Percentiles rank a stretch among this genome's conserved stretches.
These are phyloP conservation scores for Fragaria vesca DNA, from an alignment of 306 rosid species.

Conservation along the genomic window DNA sequence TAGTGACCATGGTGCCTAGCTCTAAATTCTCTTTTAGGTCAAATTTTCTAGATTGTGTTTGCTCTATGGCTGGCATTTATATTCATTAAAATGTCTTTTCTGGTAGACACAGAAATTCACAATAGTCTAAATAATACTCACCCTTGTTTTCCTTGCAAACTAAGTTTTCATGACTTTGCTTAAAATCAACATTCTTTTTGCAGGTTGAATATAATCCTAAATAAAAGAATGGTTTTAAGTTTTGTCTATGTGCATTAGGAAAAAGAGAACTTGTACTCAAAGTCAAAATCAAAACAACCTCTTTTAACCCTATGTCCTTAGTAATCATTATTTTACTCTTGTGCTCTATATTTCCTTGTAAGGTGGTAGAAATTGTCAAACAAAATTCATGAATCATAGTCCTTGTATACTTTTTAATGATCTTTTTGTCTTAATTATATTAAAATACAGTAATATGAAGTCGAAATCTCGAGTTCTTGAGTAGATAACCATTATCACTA, in stretches of 20 bases:
- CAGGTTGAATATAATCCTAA: neutral
- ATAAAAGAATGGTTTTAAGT: neutral
- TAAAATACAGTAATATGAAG: neutral
- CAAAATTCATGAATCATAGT: slow-evolving; percentile 2
- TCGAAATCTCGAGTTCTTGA: neutral
- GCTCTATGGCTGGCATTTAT: slow-evolving; percentile 33
- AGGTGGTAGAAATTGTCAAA: slow-evolving; percentile 4
- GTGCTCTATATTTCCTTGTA: neutral
- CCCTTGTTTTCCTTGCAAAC: slow-evolving; percentile 12
- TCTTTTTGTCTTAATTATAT: neutral
- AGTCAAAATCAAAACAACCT: slow-evolving; percentile 5
- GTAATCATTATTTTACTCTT: slow-evolving; percentile 12
- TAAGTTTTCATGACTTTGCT: slow-evolving; percentile 24
- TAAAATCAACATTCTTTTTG: slow-evolving; percentile 27
- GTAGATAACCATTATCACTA: neutral
- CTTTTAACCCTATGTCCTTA: neutral
- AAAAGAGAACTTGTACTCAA: neutral
- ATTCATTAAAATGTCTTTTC: slow-evolving; percentile 6
- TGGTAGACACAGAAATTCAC: neutral
- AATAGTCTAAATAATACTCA: neutral
- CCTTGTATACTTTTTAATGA: neutral
- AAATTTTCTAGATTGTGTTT: slow-evolving; percentile 38
- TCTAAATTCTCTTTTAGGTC: slow-evolving; percentile 25
- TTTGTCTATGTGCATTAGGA: neutral
- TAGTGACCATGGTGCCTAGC: slow-evolving; percentile 29